Evolutionary conservation across 352 stramenopile genomes (phyloP).

Genomic region (Phytophthora nicotianae): DNA sequence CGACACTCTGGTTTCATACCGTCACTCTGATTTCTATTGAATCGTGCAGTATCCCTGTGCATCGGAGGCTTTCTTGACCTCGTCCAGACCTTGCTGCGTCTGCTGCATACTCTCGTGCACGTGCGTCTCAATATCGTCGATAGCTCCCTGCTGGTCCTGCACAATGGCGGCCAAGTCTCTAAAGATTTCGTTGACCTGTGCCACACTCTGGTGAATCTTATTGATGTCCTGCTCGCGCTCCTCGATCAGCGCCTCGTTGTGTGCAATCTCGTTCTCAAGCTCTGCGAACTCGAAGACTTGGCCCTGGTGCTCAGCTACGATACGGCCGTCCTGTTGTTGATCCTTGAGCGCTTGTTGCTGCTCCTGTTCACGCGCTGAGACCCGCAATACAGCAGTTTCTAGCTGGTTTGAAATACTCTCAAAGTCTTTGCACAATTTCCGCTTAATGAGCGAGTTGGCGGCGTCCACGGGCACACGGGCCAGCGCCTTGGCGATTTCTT

Average conservation of each 20-base stretch:
- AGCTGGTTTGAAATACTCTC: slow-evolving; percentile 76
- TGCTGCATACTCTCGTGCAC: slow-evolving; percentile 85
- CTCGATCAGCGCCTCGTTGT: slow-evolving; percentile 90
- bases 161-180: slow-evolving; percentile 87
- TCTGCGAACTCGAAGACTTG: slow-evolving; percentile 83
- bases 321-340: slow-evolving; percentile 47
- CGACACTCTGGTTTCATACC: background rate
- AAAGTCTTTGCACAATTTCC: slow-evolving; percentile 86
- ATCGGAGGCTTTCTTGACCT: slow-evolving; percentile 88
- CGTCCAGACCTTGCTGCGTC: slow-evolving; percentile 80
- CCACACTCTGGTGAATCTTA: slow-evolving; percentile 90
- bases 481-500: slow-evolving; percentile 77
- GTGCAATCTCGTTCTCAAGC: slow-evolving; percentile 84
- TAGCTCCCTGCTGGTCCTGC: slow-evolving; percentile 80
- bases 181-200: slow-evolving; percentile 92
- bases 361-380: slow-evolving; percentile 66
- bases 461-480: slow-evolving; percentile 60
- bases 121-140: slow-evolving; percentile 88
- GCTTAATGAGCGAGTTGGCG: slow-evolving; percentile 72
- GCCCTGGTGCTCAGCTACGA: slow-evolving; percentile 72
- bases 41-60: slow-evolving; percentile 73
- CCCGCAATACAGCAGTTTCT: slow-evolving; percentile 67
- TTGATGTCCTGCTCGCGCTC: slow-evolving; percentile 88
- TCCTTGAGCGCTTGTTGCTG: slow-evolving; percentile 57
- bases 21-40: slow-evolving; percentile 61